phyloP scores from a whole-genome alignment of 495 filamentous ascomycete species.

The Articulospora tetracladia region DNA sequence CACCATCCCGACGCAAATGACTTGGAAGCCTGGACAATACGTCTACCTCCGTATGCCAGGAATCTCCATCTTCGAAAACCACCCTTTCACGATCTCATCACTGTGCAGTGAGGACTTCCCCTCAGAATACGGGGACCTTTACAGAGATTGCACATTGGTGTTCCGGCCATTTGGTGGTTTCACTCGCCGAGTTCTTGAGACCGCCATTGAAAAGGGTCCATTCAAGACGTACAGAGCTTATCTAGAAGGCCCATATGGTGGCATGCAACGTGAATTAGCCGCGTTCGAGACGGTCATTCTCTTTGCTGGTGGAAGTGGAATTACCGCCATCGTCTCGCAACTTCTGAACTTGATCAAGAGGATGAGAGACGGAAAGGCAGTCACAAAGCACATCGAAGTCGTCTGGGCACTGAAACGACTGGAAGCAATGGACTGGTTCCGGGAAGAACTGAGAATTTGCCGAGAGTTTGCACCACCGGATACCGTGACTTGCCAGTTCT shows the following conservation, averaged over 20 bases:
- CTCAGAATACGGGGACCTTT: conserved; percentile 80
- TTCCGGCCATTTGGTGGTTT: conserved; percentile 91
- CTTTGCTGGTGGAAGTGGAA: conserved; percentile 90
- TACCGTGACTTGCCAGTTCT: conserved; percentile 89
- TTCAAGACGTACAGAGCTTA: conserved; percentile 87
- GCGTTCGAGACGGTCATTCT: conserved; percentile 92
- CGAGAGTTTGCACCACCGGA: conserved; percentile 79
- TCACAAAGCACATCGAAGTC: conserved; percentile 84
- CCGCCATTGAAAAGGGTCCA: conserved; percentile 74
- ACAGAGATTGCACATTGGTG: conserved; percentile 82
- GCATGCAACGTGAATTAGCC: conserved; percentile 85
- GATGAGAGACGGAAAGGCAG: conserved; percentile 88
- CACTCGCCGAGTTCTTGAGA: conserved; percentile 72
- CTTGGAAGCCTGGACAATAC: conserved; percentile 91
- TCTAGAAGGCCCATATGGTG: conserved; percentile 91
- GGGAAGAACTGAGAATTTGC: conserved; percentile 88
- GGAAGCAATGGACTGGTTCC: conserved; percentile 97
- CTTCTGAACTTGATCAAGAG: conserved; percentile 88
- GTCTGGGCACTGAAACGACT: conserved; percentile 87
- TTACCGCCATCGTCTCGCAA: conserved; percentile 89
- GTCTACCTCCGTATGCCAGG: conserved; percentile 93
- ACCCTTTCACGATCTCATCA: conserved; percentile 93
- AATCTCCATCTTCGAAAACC: conserved; percentile 84
- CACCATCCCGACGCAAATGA: conserved; percentile 87
- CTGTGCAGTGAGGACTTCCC: conserved; percentile 81